Evolutionary conservation across 176 grass and related monocot species (phyloP).

Genomic region (Areca catechu): DNA sequence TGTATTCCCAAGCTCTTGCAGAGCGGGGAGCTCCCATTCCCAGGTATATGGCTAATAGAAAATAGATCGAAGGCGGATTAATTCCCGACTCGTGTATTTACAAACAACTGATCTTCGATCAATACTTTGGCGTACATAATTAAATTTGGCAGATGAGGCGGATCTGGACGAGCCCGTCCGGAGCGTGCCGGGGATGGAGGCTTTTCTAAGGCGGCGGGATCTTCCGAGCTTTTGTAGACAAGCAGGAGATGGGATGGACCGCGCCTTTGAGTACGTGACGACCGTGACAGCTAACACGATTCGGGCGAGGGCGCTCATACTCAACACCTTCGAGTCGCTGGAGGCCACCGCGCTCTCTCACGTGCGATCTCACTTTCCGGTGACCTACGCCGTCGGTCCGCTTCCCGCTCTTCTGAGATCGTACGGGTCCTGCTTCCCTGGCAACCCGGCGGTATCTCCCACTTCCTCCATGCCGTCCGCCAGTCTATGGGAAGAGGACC

Average conservation of each 20-base stretch:
- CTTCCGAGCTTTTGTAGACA: conserved; percentile 10
- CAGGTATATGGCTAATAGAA: conserved; percentile 6
- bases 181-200: conserved; percentile 23
- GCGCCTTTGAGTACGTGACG: conserved; percentile 1
- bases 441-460: too few species aligned
- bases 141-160: neutral
- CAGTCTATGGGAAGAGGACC: too few species aligned
- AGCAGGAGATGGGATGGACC: neutral
- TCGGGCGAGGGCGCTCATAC: conserved; percentile 1
- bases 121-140: too few species aligned
- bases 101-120: too few species aligned
- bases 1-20: conserved; percentile 15
- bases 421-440: neutral
- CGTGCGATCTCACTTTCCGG: neutral
- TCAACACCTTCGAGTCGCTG: conserved; percentile 3
- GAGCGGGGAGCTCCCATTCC: conserved; percentile 2
- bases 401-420: neutral
- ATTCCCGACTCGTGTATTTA: too few species aligned
- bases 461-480: neutral
- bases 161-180: conserved; percentile 21
- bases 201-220: conserved; percentile 21
- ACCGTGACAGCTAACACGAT: conserved; percentile 1
- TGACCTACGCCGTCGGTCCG: conserved; percentile 1
- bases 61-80: too few species aligned
- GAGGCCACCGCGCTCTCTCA: neutral